Evolutionary conservation across 768 basidiomycete genomes (phyloP), one percentile per base, ranked within the genome.

Genomic region (Lentinula guzmanii): DNA sequence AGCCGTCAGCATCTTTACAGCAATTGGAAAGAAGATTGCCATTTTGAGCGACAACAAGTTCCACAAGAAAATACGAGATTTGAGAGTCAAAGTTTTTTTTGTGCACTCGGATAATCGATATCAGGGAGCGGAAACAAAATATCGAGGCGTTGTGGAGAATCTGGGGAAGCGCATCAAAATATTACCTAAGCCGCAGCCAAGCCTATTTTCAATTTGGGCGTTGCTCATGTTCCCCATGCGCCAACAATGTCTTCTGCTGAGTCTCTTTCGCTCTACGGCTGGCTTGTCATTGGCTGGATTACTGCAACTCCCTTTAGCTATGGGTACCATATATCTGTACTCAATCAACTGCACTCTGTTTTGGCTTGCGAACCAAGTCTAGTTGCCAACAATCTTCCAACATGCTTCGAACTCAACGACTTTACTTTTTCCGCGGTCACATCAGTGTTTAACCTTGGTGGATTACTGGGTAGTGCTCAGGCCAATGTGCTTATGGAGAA

Each of bases 271-370:
- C 43, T 63, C 24, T 86, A 86, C 63, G 90, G 90, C 18, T 86
- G 85, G 82, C 63, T 74, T 6, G 81, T 87, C 9, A 86, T 84
- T 65, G 57, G 81, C n/a, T 91, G 90, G 90, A 75, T 90, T 15
- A 62, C 60, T 52, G 54, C 39, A 33, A 57, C 52, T 33, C 52
- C 35, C 13, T 48, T 58, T 28, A 58, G 91, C 83, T 93, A 92
- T 75, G 95, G 94, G n/a, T 97, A 90, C 72, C 93, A 96, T 71
- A 91, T 94, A 45, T 91, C 93, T 1, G 88, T 88, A 15, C 82
- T 98, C 62, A 98, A 98, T 71, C 93, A 95, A 70, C 86, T 95
- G 28, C 86, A 92, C 69, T 82, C 81, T 4, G 85, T 88, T 46
- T 70, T 95, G 61, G 92, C 89, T 3, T 96, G 93, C 75, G 80